Base-by-base conservation (phyloP, 2,329 filamentous ascomycete species). In the Ophiocordyceps sinensis region DNA sequence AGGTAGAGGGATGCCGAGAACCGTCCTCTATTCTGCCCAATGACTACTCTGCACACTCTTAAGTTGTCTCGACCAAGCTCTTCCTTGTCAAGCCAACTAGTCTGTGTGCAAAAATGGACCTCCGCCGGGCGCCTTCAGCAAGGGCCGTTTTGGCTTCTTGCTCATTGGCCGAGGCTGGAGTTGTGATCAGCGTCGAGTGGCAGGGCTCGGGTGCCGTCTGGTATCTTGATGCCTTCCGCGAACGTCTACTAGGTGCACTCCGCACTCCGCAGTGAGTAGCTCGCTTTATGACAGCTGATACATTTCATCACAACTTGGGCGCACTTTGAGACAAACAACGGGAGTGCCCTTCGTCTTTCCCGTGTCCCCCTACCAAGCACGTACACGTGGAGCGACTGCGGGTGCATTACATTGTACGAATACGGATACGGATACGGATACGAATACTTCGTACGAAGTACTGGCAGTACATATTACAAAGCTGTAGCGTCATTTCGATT, bases 61-160 rank as follows among this genome's bases (percentile, higher is more conserved):
- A 83, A 94, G 87, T 91, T 94, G 85, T 75, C 85, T 87, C 75
- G 74, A 77, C 66, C 65, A 60, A 69, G 58, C 71, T 75, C 67
- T 66, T 73, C 82, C 75, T 75, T 89, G 79, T 78, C 76, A 77
- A 87, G 85, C 79, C 82, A 79, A 91, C 88, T 79, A 91, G 87
- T 94, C 87, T 84, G 77, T 79, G 82, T 93, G 87, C 87, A 85
- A 71, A 94, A 71, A 94, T 73, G 44, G 64, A 75, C 60, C 65
- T 62, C 62, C 59, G 51, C 52, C 56, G 56, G 15, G 51, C 51
- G 59, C 63, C 62, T 57, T 61, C 63, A 60, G 56, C 53, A 45
- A 17, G 52, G 49, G 52, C 62, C 73, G 73, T 77, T 68, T 75
- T 77, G 73, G 62, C 47, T 52, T 42, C 46, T 50, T 40, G 39